Evolutionary conservation across 495 filamentous ascomycete species (phyloP), one percentile per base, ranked within the genome.

Genomic region (Glutinoglossum americanum): DNA sequence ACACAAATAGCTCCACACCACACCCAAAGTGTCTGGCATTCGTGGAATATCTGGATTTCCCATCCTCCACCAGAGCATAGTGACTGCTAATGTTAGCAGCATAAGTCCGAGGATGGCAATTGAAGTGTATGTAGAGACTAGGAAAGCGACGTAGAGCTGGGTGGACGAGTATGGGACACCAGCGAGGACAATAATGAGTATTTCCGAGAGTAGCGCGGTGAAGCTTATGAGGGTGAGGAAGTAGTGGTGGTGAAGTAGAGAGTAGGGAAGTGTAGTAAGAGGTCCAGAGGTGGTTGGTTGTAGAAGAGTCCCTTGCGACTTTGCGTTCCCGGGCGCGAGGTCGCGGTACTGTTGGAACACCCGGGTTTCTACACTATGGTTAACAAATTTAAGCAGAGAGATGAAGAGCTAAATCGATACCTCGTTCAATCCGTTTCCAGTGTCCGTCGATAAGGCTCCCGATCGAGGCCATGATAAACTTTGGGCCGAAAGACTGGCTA

Each of bases 381-480:
- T n/a, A n/a, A n/a, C n/a, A n/a, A n/a, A n/a, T n/a, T n/a, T n/a
- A n/a, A n/a, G n/a, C n/a, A n/a, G n/a, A n/a, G n/a, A n/a, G n/a
- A n/a, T n/a, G n/a, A n/a, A n/a, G n/a, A n/a, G n/a, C n/a, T n/a
- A n/a, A n/a, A n/a, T n/a, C n/a, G n/a, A n/a, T 56, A 56, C 59
- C 54, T 55, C 60, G 59, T 47, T 64, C 63, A 7, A 64, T 47
- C 25, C 57, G 25, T 51, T 65, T 64, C 62, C 62, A 64, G 32
- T 64, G 48, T 13, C 51, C 23, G 32, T 60, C 62, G 8, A 65
- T 57, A 15, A 65, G n/a, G 10, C 56, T 62, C 7, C 56, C 62
- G 10, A 54, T 28, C 10, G 26, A 37, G 3, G 63, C 51, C 28
- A 64, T 59, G 26, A 64, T 48, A 54, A 65, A 65, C 17, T 60